phyloP scores from a whole-genome alignment of 129 eudicot genomes.

The Helianthus tuberosus region DNA sequence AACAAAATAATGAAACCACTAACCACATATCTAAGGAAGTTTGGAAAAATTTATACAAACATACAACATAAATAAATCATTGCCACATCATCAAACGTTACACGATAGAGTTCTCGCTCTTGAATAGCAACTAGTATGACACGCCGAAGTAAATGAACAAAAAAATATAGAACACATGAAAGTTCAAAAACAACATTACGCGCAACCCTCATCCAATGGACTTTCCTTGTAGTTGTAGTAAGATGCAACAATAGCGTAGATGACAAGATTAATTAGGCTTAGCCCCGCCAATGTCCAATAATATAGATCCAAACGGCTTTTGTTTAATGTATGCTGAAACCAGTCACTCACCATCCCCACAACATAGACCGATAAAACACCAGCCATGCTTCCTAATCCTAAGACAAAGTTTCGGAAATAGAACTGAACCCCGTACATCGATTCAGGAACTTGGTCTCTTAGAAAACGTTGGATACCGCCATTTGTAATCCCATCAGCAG shows the following conservation, averaged over 20 bases:
- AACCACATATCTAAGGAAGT: too few species aligned
- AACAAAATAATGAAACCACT: too few species aligned
- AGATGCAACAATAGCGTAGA: constrained; percentile 37
- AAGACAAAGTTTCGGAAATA: constrained; percentile 40
- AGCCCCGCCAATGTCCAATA: constrained; percentile 65
- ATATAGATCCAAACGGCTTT: constrained; percentile 63
- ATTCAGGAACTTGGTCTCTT: constrained; percentile 22
- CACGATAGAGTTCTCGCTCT: too few species aligned
- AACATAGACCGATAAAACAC: constrained; percentile 63
- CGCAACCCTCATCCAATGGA: too few species aligned
- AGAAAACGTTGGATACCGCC: constrained; percentile 36
- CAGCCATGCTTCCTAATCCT: constrained; percentile 60
- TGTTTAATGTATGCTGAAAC: constrained; percentile 57
- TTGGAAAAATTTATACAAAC: too few species aligned
- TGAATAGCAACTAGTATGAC: too few species aligned
- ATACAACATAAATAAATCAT: too few species aligned
- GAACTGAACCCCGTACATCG: constrained; percentile 25
- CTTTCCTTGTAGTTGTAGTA: constrained; percentile 45
- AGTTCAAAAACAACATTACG: too few species aligned
- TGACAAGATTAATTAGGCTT: constrained; percentile 53
- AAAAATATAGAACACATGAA: too few species aligned
- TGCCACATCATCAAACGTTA: too few species aligned
- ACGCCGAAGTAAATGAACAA: too few species aligned
- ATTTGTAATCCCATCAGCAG: constrained; percentile 40
- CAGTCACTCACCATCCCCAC: constrained; percentile 73